A percentile compares a stretch with the other conserved stretches of the same genome.
Conservation (phyloP, 805 yeast species). For the Cyberlindnera petersonii region DNA sequence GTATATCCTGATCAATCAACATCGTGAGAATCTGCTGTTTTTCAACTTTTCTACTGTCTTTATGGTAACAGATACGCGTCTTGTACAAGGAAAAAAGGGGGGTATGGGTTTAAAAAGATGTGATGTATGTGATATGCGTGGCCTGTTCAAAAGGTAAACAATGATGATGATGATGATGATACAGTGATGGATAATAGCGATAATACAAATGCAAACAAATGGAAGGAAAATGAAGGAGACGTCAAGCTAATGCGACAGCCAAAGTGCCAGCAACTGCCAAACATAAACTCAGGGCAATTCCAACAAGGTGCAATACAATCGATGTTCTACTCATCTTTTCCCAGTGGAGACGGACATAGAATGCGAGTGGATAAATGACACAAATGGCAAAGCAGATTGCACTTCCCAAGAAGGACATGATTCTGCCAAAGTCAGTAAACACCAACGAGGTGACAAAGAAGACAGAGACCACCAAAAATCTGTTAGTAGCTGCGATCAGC, state of each 20-base stretch:
- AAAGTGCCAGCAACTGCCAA: constrained; percentile 25
- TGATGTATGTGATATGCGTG: too few species aligned
- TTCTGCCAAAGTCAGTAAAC: constrained; percentile 67
- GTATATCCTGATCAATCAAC: constrained; percentile 21
- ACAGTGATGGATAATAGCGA: too few species aligned
- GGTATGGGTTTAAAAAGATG: too few species aligned
- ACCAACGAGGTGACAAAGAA: constrained; percentile 50
- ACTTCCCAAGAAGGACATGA: constrained; percentile 72
- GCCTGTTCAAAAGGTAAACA: constrained; percentile 1
- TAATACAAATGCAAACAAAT: too few species aligned
- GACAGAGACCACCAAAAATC: constrained; percentile 24
- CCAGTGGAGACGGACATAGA: constrained; percentile 51
- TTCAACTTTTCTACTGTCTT: too few species aligned
- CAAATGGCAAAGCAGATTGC: constrained; percentile 72
- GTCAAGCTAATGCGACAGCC: constrained; percentile 24
- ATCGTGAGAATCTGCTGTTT: too few species aligned
- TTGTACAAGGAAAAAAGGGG: too few species aligned
- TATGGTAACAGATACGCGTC: too few species aligned
- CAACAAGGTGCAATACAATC: constrained; percentile 13
- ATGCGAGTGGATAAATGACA: constrained; percentile 61
- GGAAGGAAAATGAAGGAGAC: not conserved
- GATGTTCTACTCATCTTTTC: constrained; percentile 31
- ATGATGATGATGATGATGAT: too few species aligned
- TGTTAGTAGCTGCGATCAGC: constrained; percentile 13
- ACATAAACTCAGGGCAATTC: constrained; percentile 8